A percentile compares a stretch with the other conserved stretches of the same genome.
phyloP scores from a whole-genome alignment of 345 rosid species.

The Viola odorata region DNA sequence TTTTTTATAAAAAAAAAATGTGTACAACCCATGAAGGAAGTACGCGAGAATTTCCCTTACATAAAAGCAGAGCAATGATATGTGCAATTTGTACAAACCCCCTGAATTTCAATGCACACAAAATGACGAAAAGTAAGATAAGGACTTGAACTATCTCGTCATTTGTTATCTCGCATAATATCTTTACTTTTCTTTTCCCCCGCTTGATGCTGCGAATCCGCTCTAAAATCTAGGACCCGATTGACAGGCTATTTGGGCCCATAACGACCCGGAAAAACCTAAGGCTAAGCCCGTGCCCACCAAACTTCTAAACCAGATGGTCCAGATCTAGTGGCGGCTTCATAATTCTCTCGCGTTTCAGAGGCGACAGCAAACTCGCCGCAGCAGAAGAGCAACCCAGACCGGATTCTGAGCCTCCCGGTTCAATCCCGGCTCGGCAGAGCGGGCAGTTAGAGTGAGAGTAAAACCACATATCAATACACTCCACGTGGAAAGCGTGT shows the following conservation, averaged over 20 bases:
- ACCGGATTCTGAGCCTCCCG: not conserved
- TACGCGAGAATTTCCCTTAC: too few species aligned
- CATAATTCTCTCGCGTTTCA: conserved; percentile 5
- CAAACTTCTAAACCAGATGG: not conserved
- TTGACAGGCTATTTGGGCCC: not conserved
- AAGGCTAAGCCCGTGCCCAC: not conserved
- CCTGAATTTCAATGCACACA: too few species aligned
- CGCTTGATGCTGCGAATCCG: not conserved
- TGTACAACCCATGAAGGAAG: too few species aligned
- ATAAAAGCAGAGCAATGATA: too few species aligned
- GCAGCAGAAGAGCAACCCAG: conserved; percentile 4
- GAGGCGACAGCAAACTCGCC: not conserved
- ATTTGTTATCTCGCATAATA: too few species aligned
- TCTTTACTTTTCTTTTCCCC: too few species aligned
- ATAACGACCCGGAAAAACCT: not conserved
- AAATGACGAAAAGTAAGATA: too few species aligned
- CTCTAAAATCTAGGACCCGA: not conserved
- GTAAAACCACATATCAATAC: conserved; percentile 24
- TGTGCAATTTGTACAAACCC: too few species aligned
- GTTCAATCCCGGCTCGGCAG: conserved; percentile 7
- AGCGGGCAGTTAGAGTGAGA: conserved; percentile 25
- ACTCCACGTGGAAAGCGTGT: conserved; percentile 20
- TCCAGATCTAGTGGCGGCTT: not conserved
- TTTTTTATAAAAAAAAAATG: too few species aligned
- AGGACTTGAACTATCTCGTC: too few species aligned